phyloP scores from a whole-genome alignment of 345 rosid genomes.

The Melaleuca quinquenervia region DNA sequence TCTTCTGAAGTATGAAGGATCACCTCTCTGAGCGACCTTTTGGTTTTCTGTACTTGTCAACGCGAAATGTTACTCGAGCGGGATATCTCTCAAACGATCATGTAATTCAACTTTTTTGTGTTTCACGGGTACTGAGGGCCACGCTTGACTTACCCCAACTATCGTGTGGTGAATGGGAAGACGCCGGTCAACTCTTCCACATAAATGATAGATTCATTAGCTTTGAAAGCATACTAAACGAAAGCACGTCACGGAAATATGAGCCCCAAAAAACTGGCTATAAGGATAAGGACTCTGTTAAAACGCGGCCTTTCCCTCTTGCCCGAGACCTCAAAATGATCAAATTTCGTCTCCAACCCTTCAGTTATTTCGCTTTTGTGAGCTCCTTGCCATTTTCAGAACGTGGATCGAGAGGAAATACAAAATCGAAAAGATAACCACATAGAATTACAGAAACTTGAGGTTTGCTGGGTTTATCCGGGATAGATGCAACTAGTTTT shows the following conservation, averaged over 20 bases:
- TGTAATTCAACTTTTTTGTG: neutral
- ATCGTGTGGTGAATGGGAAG: neutral
- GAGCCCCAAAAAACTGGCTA: neutral
- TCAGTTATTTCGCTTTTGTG: neutral
- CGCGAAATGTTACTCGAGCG: neutral
- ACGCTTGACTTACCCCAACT: neutral
- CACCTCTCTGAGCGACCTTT: neutral
- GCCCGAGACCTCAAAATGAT: neutral
- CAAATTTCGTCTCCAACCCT: neutral
- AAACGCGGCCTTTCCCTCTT: neutral
- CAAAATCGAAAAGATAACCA: neutral
- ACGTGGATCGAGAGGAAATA: neutral
- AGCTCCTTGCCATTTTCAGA: neutral
- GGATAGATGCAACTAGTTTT: neutral
- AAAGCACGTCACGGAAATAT: neutral
- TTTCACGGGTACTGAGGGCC: neutral
- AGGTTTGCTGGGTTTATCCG: neutral
- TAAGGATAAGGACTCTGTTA: neutral
- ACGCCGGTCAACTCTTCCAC: neutral
- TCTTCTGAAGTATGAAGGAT: neutral
- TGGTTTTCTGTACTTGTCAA: neutral
- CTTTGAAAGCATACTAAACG: neutral
- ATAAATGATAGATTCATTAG: neutral
- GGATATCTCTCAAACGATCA: neutral
- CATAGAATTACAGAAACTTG: neutral